Conservation (phyloP, 352 stramenopile genomes). For the Aphanomyces invadans region DNA sequence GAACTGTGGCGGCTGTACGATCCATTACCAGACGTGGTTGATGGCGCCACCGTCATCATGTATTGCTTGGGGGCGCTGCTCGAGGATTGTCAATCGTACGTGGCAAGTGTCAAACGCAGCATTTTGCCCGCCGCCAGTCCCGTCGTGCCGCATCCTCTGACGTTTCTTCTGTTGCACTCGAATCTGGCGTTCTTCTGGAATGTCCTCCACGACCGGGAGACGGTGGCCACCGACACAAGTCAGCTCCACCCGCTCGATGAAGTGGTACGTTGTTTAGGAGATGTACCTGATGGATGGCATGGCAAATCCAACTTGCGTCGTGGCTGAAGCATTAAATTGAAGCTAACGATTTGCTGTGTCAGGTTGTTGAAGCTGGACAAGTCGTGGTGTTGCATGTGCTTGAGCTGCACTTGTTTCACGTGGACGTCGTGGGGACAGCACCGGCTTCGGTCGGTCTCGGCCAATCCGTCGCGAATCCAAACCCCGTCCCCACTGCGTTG, state of each 20-base stretch:
- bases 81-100: conserved; percentile 62
- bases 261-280: conserved; percentile 3
- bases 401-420: conserved; percentile 78
- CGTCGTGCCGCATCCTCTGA: conserved; percentile 74
- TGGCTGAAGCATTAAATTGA: no score
- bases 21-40: conserved; percentile 31
- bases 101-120: conserved; percentile 57
- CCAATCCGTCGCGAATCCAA: conserved; percentile 43
- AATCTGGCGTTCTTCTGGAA: conserved; percentile 34
- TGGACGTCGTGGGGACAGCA: conserved; percentile 65
- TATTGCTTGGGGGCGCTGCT: conserved; percentile 54
- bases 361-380: conserved; percentile 53
- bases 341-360: no score
- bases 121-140: conserved; percentile 52
- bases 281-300: background rate
- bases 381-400: conserved; percentile 62
- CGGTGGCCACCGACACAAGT: background rate
- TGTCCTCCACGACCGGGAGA: background rate
- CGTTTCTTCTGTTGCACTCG: conserved; percentile 84
- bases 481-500: conserved; percentile 63
- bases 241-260: no score
- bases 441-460: conserved; percentile 79
- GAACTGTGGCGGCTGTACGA: conserved; percentile 34
- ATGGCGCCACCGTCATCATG: conserved; percentile 43
- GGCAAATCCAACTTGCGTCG: background rate